These are phyloP conservation scores for Aspergillus leporis DNA, from an alignment of 495 filamentous ascomycete species.

Conservation along the genomic window DNA sequence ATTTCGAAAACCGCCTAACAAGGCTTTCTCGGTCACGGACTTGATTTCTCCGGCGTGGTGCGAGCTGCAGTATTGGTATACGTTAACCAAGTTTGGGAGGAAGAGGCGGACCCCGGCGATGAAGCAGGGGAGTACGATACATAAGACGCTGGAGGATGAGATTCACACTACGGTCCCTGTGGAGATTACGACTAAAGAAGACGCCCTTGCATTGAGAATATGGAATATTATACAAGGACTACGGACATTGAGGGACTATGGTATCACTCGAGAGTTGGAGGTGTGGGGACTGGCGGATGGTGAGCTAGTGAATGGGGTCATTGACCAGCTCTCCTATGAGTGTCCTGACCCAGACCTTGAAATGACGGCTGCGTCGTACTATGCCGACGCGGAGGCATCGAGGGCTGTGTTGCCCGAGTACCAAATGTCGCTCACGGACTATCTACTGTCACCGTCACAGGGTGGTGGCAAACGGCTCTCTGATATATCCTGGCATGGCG, in stretches of 20 bases:
- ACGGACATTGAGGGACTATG: constrained; percentile 70
- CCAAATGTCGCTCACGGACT: constrained; percentile 56
- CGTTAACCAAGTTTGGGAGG: constrained; percentile 71
- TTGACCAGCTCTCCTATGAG: constrained; percentile 80
- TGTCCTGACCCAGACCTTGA: constrained; percentile 73
- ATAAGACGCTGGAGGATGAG: constrained; percentile 82
- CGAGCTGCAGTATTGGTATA: constrained; percentile 91
- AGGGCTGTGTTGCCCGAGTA: constrained; percentile 46
- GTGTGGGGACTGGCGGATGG: constrained; percentile 90
- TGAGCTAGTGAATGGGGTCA: constrained; percentile 81
- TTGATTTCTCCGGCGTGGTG: constrained; percentile 90
- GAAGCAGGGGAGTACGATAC: constrained; percentile 74
- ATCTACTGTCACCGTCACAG: constrained; percentile 43
- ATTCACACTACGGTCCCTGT: constrained; percentile 75
- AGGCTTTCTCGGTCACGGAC: constrained; percentile 87
- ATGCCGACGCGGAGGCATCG: constrained; percentile 36
- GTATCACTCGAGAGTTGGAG: constrained; percentile 85
- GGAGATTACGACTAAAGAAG: constrained; percentile 72
- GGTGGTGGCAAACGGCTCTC: constrained; percentile 42
- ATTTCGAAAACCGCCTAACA: constrained; percentile 75
- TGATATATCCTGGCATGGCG: constrained; percentile 24
- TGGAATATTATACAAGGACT: constrained; percentile 94
- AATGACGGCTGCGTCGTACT: constrained; percentile 42
- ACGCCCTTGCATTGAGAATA: constrained; percentile 76
- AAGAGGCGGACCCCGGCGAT: constrained; percentile 77